Conservation (phyloP, 495 filamentous ascomycete species). For the Penicillium subrubescens region DNA sequence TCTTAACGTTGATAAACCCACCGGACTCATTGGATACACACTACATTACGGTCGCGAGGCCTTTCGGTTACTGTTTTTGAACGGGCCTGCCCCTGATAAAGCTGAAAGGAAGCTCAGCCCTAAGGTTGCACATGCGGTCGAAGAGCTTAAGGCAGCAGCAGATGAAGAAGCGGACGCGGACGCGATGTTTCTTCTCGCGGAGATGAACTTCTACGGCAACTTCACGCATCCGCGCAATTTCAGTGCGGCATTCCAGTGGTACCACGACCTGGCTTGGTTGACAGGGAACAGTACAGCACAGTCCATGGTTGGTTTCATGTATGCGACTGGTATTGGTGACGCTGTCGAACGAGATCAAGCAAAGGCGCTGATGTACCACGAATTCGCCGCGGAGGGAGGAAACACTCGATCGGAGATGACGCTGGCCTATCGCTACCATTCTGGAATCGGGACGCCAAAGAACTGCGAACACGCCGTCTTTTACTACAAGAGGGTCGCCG, state of each 20-base stretch:
- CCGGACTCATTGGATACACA: slow-evolving; percentile 48
- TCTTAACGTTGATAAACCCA: slow-evolving; percentile 37
- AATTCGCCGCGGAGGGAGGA: slow-evolving; percentile 84
- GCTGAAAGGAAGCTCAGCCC: slow-evolving; percentile 34
- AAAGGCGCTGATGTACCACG: slow-evolving; percentile 89
- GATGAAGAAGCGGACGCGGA: slow-evolving; percentile 72
- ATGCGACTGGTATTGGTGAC: slow-evolving; percentile 86
- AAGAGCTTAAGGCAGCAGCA: slow-evolving; percentile 74
- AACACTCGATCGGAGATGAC: slow-evolving; percentile 93
- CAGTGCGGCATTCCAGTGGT: slow-evolving; percentile 77
- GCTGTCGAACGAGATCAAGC: slow-evolving; percentile 87
- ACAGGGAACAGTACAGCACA: slow-evolving; percentile 90
- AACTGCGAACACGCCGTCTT: slow-evolving; percentile 82
- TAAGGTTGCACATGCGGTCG: slow-evolving; percentile 57
- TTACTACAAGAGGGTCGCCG: slow-evolving; percentile 91
- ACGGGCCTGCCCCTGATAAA: slow-evolving; percentile 39
- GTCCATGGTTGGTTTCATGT: slow-evolving; percentile 95
- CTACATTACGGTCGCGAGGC: slow-evolving; percentile 50
- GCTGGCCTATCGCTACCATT: slow-evolving; percentile 81
- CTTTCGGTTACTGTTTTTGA: slow-evolving; percentile 55
- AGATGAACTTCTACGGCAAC: slow-evolving; percentile 97
- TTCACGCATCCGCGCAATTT: slow-evolving; percentile 87
- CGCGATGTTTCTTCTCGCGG: slow-evolving; percentile 85
- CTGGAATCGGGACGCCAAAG: slow-evolving; percentile 80
- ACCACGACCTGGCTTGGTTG: slow-evolving; percentile 72